Evolutionary conservation across 495 filamentous ascomycete genomes (phyloP).

Genomic region (Hypomontagnella monticulosa): DNA sequence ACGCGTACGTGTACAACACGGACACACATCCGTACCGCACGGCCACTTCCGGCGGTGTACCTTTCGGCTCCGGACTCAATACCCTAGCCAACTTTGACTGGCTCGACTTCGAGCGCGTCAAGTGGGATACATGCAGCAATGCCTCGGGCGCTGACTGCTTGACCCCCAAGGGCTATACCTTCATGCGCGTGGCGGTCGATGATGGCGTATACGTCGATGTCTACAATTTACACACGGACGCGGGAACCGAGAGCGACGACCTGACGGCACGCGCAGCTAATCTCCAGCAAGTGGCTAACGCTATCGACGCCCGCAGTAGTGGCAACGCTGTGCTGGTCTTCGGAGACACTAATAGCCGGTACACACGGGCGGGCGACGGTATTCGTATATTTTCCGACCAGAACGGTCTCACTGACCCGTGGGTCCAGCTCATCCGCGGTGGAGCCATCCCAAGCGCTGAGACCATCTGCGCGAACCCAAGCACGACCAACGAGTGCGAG

Average conservation of each 20-base stretch:
- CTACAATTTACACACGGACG: slow-evolving; percentile 72
- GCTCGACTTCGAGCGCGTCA: slow-evolving; percentile 63
- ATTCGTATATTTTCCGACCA: slow-evolving; percentile 57
- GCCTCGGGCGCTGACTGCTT: slow-evolving; percentile 65
- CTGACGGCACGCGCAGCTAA: slow-evolving; percentile 62
- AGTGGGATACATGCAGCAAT: slow-evolving; percentile 67
- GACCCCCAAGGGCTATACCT: slow-evolving; percentile 72
- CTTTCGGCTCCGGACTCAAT: slow-evolving; percentile 69
- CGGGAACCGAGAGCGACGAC: slow-evolving; percentile 62
- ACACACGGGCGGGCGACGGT: slow-evolving; percentile 62
- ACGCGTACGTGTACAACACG: slow-evolving; percentile 64
- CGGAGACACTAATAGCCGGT: slow-evolving; percentile 69
- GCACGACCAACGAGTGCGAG: slow-evolving; percentile 61
- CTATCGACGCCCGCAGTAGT: slow-evolving; percentile 60
- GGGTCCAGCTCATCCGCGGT: slow-evolving; percentile 59
- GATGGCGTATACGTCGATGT: slow-evolving; percentile 62
- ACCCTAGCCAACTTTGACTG: slow-evolving; percentile 65
- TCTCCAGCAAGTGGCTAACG: slow-evolving; percentile 63
- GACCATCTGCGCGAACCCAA: slow-evolving; percentile 61
- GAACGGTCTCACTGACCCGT: slow-evolving; percentile 60
- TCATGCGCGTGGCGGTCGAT: slow-evolving; percentile 61
- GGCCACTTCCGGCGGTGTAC: slow-evolving; percentile 67
- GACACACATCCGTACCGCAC: slow-evolving; percentile 67
- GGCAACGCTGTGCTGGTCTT: slow-evolving; percentile 69
- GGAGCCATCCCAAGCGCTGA: slow-evolving; percentile 58